Base-by-base conservation (phyloP, 2,329 filamentous ascomycete species). In the Alternaria postmessia region DNA sequence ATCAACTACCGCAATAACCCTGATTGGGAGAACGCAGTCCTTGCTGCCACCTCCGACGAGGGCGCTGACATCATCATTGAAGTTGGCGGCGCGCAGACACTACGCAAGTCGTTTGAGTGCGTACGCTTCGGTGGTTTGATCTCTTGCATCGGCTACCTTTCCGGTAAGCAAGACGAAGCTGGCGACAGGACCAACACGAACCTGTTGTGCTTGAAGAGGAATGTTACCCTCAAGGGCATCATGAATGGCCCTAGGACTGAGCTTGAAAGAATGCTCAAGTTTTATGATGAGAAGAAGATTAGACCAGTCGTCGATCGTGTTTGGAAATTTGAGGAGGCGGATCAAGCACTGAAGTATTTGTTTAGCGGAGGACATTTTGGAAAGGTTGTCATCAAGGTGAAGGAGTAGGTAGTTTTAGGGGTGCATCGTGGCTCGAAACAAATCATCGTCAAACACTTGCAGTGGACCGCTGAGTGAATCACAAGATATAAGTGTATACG, bases 191-290 rank as follows among this genome's bases (percentile, higher is more conserved):
- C 85, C 7, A 88, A 89, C 63, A 84, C 88, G 14, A 90, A 90
- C 66, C 76, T 90, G 28, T 77, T 86, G 18, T 81, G 83, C 3
- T 66, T 86, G 44, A 77, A 79, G 61, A 77, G 82, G 22, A 86
- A 81, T 42, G 82, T 86, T 1, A 86, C 84, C 2, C 68, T 87
- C 7, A 86, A 85, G 72, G 84, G 89, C 0, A 84, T 90, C 7
- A 68, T 90, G 28, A 89, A 90, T 72, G 89, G 88, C 0, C 87
- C 88, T 0, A 83, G 82, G 63, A 85, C 87, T 62, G 78, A 83
- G 41, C 84, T 82, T 18, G 79, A 80, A 57, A 76, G 80, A 64
- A 80, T 82, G 79, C 64, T 77, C 47, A 62, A 65, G 47, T 81
- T 82, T 59, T 82, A 81, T 62, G 70, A 76, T 2, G 68, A 77